These are phyloP conservation scores for Filosporella fistucella DNA, from an alignment of 495 filamentous ascomycete genomes.

Conservation along the genomic window DNA sequence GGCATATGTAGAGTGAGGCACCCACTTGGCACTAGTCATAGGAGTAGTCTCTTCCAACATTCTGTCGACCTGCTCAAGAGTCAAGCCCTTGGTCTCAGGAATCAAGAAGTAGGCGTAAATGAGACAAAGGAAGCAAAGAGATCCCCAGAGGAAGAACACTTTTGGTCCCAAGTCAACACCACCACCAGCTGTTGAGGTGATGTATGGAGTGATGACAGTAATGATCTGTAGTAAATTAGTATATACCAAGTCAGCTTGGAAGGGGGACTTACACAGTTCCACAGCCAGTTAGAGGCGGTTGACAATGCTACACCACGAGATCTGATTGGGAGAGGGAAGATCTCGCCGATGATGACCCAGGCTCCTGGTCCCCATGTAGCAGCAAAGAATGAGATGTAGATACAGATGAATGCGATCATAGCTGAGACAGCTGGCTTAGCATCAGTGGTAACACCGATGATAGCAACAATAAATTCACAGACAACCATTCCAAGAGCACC, in stretches of 20 bases:
- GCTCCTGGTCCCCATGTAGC: slow-evolving; percentile 64
- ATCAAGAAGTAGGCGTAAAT: slow-evolving; percentile 76
- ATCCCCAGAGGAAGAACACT: slow-evolving; percentile 79
- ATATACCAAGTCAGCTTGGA: too few species aligned
- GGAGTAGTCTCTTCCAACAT: slow-evolving; percentile 84
- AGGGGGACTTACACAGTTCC: too few species aligned
- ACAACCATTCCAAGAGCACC: slow-evolving; percentile 76
- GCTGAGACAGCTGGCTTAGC: slow-evolving; percentile 56
- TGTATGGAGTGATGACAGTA: slow-evolving; percentile 25
- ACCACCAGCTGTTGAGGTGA: slow-evolving; percentile 19
- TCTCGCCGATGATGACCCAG: slow-evolving; percentile 81
- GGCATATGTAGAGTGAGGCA: slow-evolving; percentile 66
- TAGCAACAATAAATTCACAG: slow-evolving; percentile 80
- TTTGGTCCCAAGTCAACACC: slow-evolving; percentile 58
- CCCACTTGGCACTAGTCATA: slow-evolving; percentile 64
- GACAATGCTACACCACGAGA: slow-evolving; percentile 72
- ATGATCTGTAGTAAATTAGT: too few species aligned
- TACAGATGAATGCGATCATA: slow-evolving; percentile 64
- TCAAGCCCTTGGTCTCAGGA: slow-evolving; percentile 73
- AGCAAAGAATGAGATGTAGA: slow-evolving; percentile 76
- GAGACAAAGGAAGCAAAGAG: slow-evolving; percentile 59
- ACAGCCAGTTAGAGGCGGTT: slow-evolving; percentile 82
- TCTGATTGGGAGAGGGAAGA: slow-evolving; percentile 80
- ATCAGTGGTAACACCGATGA: slow-evolving; percentile 58
- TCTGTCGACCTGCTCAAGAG: slow-evolving; percentile 83